Evolutionary conservation across 345 rosid genomes (phyloP).

Genomic region (Psidium friedrichsthalianum): DNA sequence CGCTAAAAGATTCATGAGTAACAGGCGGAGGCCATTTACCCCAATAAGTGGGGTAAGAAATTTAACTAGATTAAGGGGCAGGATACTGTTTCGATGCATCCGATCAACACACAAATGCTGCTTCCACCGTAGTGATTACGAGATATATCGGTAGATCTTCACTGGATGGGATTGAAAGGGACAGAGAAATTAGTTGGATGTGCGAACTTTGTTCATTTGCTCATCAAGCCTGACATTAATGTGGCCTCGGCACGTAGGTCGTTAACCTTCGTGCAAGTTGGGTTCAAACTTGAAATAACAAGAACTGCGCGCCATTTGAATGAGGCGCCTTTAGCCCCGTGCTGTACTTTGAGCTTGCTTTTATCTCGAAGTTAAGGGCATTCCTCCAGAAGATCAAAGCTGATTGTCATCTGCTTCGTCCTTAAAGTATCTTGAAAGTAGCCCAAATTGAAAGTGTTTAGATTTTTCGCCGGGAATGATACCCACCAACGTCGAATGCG

Average conservation of each 20-base stretch:
- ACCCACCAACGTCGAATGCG: not conserved
- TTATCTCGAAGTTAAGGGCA: not conserved
- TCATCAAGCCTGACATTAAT: too few species aligned
- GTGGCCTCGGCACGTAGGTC: not conserved
- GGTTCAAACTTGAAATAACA: not conserved
- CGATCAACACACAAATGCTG: not conserved
- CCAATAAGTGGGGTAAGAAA: not conserved
- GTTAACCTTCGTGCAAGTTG: not conserved
- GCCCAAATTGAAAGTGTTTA: not conserved
- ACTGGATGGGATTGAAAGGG: not conserved
- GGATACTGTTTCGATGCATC: not conserved
- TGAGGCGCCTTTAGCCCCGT: not conserved
- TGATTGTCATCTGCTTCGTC: not conserved
- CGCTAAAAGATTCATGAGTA: not conserved
- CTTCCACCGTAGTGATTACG: not conserved
- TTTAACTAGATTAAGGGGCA: not conserved
- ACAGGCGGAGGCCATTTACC: not conserved
- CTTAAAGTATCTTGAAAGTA: not conserved
- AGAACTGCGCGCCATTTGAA: not conserved
- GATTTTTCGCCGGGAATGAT: not conserved
- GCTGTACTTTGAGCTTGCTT: not conserved
- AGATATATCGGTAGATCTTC: not conserved
- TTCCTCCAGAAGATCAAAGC: not conserved
- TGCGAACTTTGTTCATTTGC: too few species aligned
- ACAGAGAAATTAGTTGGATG: not conserved